A percentile compares a stretch with the other conserved stretches of the same genome.
phyloP scores from a whole-genome alignment of 1,284 basidiomycete species.

The Uromyces viciae-fabae region DNA sequence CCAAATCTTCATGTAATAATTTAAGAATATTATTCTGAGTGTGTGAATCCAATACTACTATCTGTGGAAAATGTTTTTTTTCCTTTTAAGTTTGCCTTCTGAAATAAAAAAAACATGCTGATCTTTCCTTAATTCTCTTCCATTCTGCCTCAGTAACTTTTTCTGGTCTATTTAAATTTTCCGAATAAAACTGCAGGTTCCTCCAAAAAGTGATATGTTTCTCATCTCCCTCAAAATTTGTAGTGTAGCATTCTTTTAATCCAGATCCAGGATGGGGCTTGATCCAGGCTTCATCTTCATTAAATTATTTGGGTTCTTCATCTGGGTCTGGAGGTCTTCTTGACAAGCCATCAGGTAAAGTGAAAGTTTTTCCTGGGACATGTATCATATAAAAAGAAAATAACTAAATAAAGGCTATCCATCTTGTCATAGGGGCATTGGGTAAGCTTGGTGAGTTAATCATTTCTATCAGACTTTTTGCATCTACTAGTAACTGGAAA shows the following conservation, averaged over 20 bases:
- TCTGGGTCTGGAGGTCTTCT: background rate
- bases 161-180: background rate
- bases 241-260: background rate
- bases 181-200: background rate
- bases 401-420: constrained; percentile 18
- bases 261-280: constrained; percentile 14
- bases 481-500: constrained; percentile 26
- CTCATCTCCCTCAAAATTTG: background rate
- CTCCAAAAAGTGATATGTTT: background rate
- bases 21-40: background rate
- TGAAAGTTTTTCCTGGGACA: constrained; percentile 20
- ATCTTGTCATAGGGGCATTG: constrained; percentile 29
- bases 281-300: constrained; percentile 8
- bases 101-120: background rate
- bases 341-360: constrained; percentile 20
- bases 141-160: background rate
- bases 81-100: background rate
- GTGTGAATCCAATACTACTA: background rate
- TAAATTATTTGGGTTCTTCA: background rate
- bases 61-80: background rate
- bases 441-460: constrained; percentile 13
- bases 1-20: background rate
- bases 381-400: constrained; percentile 34
- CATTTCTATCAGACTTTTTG: constrained; percentile 33
- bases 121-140: background rate